phyloP scores from a whole-genome alignment of 1,284 basidiomycete species.

The Takashimella koratensis region DNA sequence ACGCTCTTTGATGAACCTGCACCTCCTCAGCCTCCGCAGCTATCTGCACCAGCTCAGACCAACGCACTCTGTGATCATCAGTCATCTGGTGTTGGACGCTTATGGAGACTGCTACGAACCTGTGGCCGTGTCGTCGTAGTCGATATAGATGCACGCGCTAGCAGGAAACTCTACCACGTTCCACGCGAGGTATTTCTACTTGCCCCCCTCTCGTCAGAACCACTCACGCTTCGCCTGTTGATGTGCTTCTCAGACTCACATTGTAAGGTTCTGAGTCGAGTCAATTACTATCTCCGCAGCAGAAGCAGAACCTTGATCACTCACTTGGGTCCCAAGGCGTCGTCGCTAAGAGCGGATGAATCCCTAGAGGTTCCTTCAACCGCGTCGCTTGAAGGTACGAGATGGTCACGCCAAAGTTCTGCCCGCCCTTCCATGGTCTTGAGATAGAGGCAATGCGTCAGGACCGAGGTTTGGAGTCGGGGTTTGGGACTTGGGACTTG shows the following conservation, averaged over 20 bases:
- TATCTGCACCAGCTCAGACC: not conserved
- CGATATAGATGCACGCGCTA: conserved; percentile 25
- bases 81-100: no score
- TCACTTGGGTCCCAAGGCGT: conserved; percentile 27
- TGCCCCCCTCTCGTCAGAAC: not conserved
- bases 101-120: no score
- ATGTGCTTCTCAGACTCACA: conserved; percentile 7
- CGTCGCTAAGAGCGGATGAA: conserved; percentile 23
- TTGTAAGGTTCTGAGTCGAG: conserved; percentile 31
- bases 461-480: not conserved
- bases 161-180: conserved; percentile 26
- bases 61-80: no score
- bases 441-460: not conserved
- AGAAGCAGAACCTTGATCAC: no score
- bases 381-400: conserved; percentile 21
- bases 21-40: conserved; percentile 1
- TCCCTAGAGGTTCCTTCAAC: conserved; percentile 12
- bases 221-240: not conserved
- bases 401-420: conserved; percentile 17
- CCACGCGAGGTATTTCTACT: conserved; percentile 29
- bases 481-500: no score
- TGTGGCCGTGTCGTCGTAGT: conserved; percentile 24
- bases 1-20: conserved; percentile 23
- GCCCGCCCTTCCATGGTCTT: conserved; percentile 28
- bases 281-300: no score